Evolutionary conservation across 192 early-diverging fungal species (phyloP).

Genomic region (Dissophora globulifera): DNA sequence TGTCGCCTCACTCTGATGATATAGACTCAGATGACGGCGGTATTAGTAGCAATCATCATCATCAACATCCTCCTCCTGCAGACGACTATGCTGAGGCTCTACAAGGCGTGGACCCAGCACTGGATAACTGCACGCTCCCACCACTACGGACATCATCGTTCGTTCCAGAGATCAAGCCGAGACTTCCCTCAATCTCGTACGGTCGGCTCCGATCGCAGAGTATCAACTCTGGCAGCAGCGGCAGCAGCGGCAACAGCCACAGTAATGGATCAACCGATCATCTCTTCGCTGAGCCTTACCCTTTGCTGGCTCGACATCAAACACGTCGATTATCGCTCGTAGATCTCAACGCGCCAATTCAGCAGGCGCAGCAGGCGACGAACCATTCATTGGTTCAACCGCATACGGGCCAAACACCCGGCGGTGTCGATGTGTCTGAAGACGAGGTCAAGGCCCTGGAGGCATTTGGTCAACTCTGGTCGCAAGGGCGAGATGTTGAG

Average conservation of each 20-base stretch:
- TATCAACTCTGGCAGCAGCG: no score
- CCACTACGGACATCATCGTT: slow-evolving; percentile 23
- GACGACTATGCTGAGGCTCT: neutral
- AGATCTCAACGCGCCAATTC: slow-evolving; percentile 44
- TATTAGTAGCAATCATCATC: no score
- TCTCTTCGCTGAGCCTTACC: slow-evolving; percentile 1
- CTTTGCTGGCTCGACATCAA: slow-evolving; percentile 17
- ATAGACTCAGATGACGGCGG: slow-evolving; percentile 31
- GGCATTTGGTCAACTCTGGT: slow-evolving; percentile 53
- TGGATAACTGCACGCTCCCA: slow-evolving; percentile 35
- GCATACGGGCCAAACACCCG: neutral
- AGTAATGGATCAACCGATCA: no score
- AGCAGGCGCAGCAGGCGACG: slow-evolving; percentile 23
- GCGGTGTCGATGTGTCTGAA: slow-evolving; percentile 39
- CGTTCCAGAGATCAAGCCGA: slow-evolving; percentile 22
- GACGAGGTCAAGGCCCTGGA: slow-evolving; percentile 46
- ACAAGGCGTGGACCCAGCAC: neutral
- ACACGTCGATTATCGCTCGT: slow-evolving; percentile 43
- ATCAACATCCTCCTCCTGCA: neutral
- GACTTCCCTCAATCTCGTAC: slow-evolving; percentile 14
- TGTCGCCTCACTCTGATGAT: slow-evolving; percentile 36
- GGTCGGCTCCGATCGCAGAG: slow-evolving; percentile 36
- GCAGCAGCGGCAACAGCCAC: no score
- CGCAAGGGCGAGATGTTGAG: slow-evolving; percentile 44
- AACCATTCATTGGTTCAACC: slow-evolving; percentile 7